Evolutionary conservation across 768 basidiomycete species (phyloP).

Genomic region (Hebeloma cylindrosporum): DNA sequence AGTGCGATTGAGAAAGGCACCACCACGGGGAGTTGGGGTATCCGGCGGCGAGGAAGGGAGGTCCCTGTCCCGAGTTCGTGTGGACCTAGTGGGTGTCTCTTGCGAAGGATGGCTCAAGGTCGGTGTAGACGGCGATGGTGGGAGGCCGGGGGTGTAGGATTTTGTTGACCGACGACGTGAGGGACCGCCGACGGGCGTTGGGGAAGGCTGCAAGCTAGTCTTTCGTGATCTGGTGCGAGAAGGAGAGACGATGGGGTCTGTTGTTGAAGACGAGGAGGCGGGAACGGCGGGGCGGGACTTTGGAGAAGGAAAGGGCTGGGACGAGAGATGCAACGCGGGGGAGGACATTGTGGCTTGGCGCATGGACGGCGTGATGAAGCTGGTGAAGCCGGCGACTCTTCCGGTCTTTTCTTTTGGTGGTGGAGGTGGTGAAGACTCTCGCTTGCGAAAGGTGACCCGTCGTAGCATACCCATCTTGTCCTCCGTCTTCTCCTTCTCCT

Average conservation of each 20-base stretch:
- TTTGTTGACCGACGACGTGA: conserved; percentile 32
- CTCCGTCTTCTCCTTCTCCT: conserved; percentile 31
- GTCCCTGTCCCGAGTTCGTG: too few relatives aligned
- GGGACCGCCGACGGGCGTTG: conserved; percentile 21
- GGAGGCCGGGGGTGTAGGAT: conserved; percentile 29
- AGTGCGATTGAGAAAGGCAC: conserved; percentile 9
- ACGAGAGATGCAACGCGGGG: conserved; percentile 66
- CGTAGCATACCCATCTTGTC: conserved; percentile 25
- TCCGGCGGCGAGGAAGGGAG: conserved; percentile 1
- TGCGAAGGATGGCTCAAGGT: conserved; percentile 11
- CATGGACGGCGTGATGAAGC: conserved; percentile 65
- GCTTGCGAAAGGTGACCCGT: conserved; percentile 28
- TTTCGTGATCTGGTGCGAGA: conserved; percentile 44
- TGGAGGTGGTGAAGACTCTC: conserved; percentile 10
- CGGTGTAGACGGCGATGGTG: conserved; percentile 27
- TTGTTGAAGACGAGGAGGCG: conserved; percentile 47
- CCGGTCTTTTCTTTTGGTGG: conserved; percentile 34
- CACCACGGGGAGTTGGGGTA: conserved; percentile 7
- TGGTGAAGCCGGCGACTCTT: conserved; percentile 53
- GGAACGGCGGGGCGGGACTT: conserved; percentile 48
- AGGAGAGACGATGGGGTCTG: conserved; percentile 46
- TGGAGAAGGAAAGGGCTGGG: conserved; percentile 54
- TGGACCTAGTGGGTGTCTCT: background rate
- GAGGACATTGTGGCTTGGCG: conserved; percentile 74
- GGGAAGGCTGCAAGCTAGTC: conserved; percentile 35